A percentile compares a stretch with the other conserved stretches of the same genome.
Conservation (phyloP, 768 basidiomycete genomes). For the Clitopilus hobsonii region DNA sequence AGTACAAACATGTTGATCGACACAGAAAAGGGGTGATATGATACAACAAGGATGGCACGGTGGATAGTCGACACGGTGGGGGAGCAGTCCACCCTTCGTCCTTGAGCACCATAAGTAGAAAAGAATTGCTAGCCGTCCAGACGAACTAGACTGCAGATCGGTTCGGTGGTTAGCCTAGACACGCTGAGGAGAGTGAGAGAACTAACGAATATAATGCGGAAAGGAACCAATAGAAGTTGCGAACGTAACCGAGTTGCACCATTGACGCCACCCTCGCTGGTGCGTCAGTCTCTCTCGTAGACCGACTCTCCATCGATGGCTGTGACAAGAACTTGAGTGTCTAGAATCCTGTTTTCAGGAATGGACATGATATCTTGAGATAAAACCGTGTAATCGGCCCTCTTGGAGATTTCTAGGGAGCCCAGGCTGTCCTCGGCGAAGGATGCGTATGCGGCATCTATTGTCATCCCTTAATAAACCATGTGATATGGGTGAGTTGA, state of each 20-base stretch:
- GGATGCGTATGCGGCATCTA: constrained; percentile 83
- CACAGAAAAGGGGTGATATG: too few relatives aligned
- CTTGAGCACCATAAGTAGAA: too few relatives aligned
- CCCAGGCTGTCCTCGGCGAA: constrained; percentile 73
- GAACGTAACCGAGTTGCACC: too few relatives aligned
- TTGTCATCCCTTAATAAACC: constrained; percentile 92
- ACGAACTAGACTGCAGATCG: too few relatives aligned
- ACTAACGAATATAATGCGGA: background rate
- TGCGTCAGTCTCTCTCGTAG: constrained; percentile 28
- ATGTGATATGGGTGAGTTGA: constrained; percentile 1
- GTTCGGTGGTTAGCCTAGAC: background rate
- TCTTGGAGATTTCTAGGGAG: constrained; percentile 73
- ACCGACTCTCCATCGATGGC: constrained; percentile 67
- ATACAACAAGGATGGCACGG: too few relatives aligned
- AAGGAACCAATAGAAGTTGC: background rate
- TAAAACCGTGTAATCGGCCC: constrained; percentile 83
- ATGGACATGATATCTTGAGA: constrained; percentile 79
- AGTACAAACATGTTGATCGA: too few relatives aligned
- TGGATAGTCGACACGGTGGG: too few relatives aligned
- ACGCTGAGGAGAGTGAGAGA: background rate
- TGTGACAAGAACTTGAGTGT: constrained; percentile 67
- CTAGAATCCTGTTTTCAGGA: constrained; percentile 51
- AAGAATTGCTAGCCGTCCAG: too few relatives aligned
- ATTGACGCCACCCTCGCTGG: background rate
- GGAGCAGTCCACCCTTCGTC: too few relatives aligned